Evolutionary conservation across 768 basidiomycete genomes (phyloP).

Genomic region (Cantharellus cinnabarinus): DNA sequence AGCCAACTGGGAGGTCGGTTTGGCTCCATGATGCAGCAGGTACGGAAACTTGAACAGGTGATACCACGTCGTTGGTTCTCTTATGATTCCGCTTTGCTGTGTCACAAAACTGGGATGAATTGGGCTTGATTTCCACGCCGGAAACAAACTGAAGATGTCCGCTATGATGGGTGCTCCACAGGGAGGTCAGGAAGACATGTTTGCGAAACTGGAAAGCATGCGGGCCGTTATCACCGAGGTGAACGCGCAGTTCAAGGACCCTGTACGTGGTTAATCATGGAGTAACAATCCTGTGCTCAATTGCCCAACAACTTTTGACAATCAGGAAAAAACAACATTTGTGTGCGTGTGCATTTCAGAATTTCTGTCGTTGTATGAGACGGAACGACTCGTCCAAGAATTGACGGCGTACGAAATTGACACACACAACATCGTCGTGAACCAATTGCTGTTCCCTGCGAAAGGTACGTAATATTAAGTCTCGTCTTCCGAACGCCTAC

Average conservation of each 20-base stretch:
- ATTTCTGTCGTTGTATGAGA: conserved; percentile 95
- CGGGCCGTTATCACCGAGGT: conserved; percentile 93
- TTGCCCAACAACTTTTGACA: conserved; percentile 1
- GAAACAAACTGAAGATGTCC: conserved; percentile 43
- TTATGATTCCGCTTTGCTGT: conserved; percentile 10
- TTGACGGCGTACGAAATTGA: conserved; percentile 88
- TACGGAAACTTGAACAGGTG: conserved; percentile 5
- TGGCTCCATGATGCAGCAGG: conserved; percentile 89
- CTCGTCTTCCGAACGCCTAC: not conserved
- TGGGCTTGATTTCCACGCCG: not conserved
- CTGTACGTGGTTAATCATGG: conserved; percentile 31
- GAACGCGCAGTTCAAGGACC: conserved; percentile 98
- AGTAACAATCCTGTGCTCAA: not conserved
- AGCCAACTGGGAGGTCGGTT: conserved; percentile 86
- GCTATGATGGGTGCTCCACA: conserved; percentile 88
- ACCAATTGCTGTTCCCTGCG: conserved; percentile 90
- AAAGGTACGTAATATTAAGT: conserved; percentile 30
- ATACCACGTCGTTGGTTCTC: not conserved
- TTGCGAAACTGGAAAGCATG: conserved; percentile 95
- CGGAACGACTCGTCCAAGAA: conserved; percentile 93
- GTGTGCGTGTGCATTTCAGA: conserved; percentile 98
- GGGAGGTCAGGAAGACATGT: conserved; percentile 93
- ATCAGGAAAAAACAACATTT: conserved; percentile 92
- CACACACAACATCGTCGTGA: conserved; percentile 96
- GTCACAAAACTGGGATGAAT: not conserved